These are phyloP conservation scores for Ceratocystis huliohia DNA, from an alignment of 2,329 filamentous ascomycete species.

Conservation along the genomic window DNA sequence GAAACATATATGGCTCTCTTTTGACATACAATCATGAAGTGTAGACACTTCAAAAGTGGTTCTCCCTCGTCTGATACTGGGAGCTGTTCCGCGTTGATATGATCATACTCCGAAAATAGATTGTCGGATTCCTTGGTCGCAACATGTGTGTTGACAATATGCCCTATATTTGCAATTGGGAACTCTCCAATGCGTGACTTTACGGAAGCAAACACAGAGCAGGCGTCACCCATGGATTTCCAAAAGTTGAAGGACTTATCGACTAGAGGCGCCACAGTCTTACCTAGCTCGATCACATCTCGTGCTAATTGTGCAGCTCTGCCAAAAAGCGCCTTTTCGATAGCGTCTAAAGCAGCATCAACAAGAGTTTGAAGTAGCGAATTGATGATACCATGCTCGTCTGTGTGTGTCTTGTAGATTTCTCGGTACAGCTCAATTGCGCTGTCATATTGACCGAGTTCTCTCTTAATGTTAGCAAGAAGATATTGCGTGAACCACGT, in stretches of 20 bases:
- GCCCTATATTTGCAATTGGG: constrained; percentile 44
- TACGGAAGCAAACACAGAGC: constrained; percentile 67
- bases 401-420: constrained; percentile 54
- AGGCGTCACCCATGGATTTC: constrained; percentile 85
- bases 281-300: constrained; percentile 56
- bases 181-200: constrained; percentile 52
- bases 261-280: constrained; percentile 45
- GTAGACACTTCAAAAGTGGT: constrained; percentile 47
- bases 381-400: constrained; percentile 76
- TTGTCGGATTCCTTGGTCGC: constrained; percentile 36
- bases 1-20: constrained; percentile 72
- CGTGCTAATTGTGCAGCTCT: constrained; percentile 60
- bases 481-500: constrained; percentile 96
- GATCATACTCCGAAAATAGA: constrained; percentile 54
- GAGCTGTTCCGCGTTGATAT: constrained; percentile 37
- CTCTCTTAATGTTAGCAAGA: constrained; percentile 85
- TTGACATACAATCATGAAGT: constrained; percentile 68
- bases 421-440: constrained; percentile 64
- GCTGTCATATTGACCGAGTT: constrained; percentile 79
- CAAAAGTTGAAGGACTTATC: constrained; percentile 80
- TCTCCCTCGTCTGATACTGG: constrained; percentile 26
- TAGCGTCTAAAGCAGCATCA: constrained; percentile 62
- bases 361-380: constrained; percentile 79
- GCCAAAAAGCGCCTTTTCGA: constrained; percentile 78
- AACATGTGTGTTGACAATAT: constrained; percentile 42